These are phyloP conservation scores for Vigna unguiculata DNA, from an alignment of 306 rosid genomes.

Conservation along the genomic window DNA sequence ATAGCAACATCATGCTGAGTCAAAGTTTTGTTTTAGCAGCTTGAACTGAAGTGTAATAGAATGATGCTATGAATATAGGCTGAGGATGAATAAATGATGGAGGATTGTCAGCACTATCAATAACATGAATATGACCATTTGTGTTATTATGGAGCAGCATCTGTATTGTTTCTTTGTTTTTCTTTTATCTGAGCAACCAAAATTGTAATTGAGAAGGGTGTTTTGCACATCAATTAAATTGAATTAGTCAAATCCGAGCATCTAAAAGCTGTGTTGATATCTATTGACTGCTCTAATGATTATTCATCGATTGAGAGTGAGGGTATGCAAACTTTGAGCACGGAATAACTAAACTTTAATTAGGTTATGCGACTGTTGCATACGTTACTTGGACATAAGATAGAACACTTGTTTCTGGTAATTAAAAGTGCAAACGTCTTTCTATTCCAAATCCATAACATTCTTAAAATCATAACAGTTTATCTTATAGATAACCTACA, in stretches of 20 bases:
- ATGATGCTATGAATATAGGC: conserved; percentile 39
- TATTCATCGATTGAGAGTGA: neutral
- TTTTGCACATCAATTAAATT: conserved; percentile 21
- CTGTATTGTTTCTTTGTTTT: conserved; percentile 2
- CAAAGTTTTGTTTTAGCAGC: conserved; percentile 36
- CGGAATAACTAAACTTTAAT: neutral
- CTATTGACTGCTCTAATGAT: neutral
- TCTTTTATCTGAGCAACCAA: neutral
- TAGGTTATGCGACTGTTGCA: neutral
- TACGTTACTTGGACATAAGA: neutral
- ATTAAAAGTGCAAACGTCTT: neutral
- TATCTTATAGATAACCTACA: neutral
- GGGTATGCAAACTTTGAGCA: neutral
- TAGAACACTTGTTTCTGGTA: neutral
- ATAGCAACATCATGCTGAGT: conserved; percentile 41
- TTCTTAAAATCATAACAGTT: neutral
- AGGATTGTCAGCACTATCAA: conserved; percentile 7
- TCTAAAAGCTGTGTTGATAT: conserved; percentile 4
- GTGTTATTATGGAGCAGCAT: neutral
- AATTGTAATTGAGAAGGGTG: conserved; percentile 18
- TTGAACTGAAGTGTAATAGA: conserved; percentile 35
- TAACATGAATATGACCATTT: conserved; percentile 10
- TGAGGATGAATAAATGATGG: conserved; percentile 2
- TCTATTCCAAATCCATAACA: neutral
- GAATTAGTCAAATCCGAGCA: conserved; percentile 8